phyloP scores from a whole-genome alignment of 352 stramenopile species.

The Detonula confervacea region DNA sequence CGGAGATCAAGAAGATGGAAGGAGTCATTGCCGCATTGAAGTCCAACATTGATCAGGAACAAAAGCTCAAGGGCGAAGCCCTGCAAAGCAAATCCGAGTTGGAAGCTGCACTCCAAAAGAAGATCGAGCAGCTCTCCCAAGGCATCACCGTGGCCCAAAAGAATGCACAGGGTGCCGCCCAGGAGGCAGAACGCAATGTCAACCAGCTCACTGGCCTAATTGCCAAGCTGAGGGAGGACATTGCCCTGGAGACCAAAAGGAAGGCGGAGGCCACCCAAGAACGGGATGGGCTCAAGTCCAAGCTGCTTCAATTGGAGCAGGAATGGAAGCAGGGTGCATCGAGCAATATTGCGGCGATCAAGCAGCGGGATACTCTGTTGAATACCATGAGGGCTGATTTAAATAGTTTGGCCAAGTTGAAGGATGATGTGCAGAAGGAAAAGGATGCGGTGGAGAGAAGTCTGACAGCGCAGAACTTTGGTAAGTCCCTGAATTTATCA shows the following conservation, averaged over 20 bases:
- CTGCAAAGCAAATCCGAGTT: too few species aligned
- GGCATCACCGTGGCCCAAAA: slow-evolving; percentile 33
- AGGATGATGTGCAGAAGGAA: slow-evolving; percentile 38
- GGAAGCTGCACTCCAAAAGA: too few species aligned
- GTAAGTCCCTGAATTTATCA: too few species aligned
- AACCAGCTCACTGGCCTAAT: slow-evolving; percentile 28
- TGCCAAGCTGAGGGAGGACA: slow-evolving; percentile 19
- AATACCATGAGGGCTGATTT: slow-evolving; percentile 30
- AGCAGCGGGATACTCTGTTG: slow-evolving; percentile 19
- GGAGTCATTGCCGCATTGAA: slow-evolving; percentile 6
- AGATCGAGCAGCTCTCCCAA: slow-evolving; percentile 37
- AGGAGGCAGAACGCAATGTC: slow-evolving; percentile 27
- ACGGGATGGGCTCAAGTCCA: slow-evolving; percentile 19
- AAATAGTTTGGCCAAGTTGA: slow-evolving; percentile 29
- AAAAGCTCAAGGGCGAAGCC: too few species aligned
- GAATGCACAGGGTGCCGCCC: slow-evolving; percentile 22
- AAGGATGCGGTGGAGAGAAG: slow-evolving; percentile 29
- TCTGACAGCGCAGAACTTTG: slow-evolving; percentile 32
- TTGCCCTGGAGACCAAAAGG: slow-evolving; percentile 13
- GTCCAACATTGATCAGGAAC: too few species aligned
- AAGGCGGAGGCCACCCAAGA: slow-evolving; percentile 24
- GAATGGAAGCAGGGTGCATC: slow-evolving; percentile 13
- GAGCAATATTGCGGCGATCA: slow-evolving; percentile 21
- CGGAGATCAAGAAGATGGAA: slow-evolving; percentile 39
- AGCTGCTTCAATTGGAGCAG: slow-evolving; percentile 46